Evolutionary conservation across 2,329 filamentous ascomycete genomes (phyloP), one percentile per base, ranked within the genome.

Genomic region (Aspergillus intermedius): DNA sequence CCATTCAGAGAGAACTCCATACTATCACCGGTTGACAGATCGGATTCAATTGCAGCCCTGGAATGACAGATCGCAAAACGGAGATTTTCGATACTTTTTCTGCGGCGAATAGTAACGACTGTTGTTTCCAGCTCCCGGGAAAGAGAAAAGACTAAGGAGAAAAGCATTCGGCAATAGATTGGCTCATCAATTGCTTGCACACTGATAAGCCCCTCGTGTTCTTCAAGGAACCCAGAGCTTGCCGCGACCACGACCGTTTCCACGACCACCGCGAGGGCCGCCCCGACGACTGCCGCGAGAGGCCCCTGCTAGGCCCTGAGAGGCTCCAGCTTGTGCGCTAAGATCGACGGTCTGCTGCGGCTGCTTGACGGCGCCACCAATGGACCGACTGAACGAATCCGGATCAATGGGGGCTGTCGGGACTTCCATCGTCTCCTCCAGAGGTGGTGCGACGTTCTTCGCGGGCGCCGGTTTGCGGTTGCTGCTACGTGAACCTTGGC

Each of bases 341-440:
- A 64, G 50, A 45, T 68, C 66, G 25, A 66, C 56, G 2, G 58
- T 54, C 4, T 58, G 49, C 23, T 52, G 52, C n/a, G 13, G 34
- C n/a, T 35, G 37, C 17, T 40, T 71, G 22, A 53, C 46, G 12
- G 57, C 46, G 15, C 55, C 54, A 9, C 63, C 65, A 28, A 71
- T 60, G 21, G 65, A 67, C 15, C 73, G 71, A 53, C 69, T 74
- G 54, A 75, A 75, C 1, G 73, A 75, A 55, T 75, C 66, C 1
- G 73, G 73, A 46, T 75, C 73, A 41, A 75, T 75, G 9, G 73
- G 73, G 47, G 71, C 63, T 3, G 71, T 71, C 1, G 73, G 73
- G 13, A 75, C 66, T 52, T 74, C 72, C 15, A 72, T 60, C 1
- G 60, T 54, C n/a, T 54, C 55, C 45, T 70, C 67, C 32, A 56